Evolutionary conservation across 31 red algal genomes (phyloP), one percentile per base, ranked within the genome.

Genomic region (Odonthalia washingtoniensis): DNA sequence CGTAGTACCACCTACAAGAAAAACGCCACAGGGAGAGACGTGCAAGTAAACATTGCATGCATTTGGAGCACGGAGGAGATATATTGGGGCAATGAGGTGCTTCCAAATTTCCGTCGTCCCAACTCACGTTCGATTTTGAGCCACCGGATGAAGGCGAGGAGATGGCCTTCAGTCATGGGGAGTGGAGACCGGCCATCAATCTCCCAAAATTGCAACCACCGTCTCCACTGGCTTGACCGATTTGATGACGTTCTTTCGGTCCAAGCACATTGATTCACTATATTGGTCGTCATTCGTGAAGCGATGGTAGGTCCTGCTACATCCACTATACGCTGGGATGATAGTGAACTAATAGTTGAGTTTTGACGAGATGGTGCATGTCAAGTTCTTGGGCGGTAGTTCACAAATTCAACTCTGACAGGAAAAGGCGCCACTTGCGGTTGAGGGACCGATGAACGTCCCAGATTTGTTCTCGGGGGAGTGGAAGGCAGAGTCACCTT

Each of bases 61-160:
- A 72, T 72, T 30, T 72, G 67, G 21, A 16, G 14, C 30, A 72
- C 67, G 16, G 67, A 16, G 67, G 21, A 28, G 18, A 72, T 12
- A 32, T 72, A 72, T 30, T 72, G 67, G 21, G 67, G 67, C 21
- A 72, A 12, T 12, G 67, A 72, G 21, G 67, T 12, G 67, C 67
- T 72, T 16, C 67, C 67, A 72, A 72, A 16, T 72, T 32, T 17
- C 12, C 67, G 67, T 12, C 67, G 18, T 12, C 67, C 67, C 12
- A 12, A 12, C 30, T 72, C 18, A 12, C 67, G 16, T 30, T 72
- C 67, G 32, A 12, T 17, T 32, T 12, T 32, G 21, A 72, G 67
- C 67, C 67, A 72, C 12, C 67, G 21, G 67, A 72, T 72, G 67
- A 72, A 72, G 18, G 67, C 67, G 21, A 72, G 21, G 30, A 72